Evolutionary conservation across 1,139 yeast genomes (phyloP), one percentile per base, ranked within the genome.

Genomic region (Lodderomyces theae): DNA sequence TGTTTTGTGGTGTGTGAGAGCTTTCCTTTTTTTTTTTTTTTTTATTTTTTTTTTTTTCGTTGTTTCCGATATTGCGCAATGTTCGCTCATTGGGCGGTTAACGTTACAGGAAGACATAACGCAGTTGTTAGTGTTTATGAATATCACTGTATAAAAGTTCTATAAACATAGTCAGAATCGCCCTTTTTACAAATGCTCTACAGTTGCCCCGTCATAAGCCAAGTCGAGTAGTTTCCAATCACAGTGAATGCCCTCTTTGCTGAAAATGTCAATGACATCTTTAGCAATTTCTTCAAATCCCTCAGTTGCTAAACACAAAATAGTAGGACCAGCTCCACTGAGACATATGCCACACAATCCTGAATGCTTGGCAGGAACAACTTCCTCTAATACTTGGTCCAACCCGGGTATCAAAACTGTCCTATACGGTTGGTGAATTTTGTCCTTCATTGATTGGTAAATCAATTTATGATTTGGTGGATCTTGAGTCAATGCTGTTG

Each of bases 291-390:
- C 73, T 9, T 89, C 96, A 56, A 80, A 92, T 56, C 86, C 84
- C 13, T 78, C 84, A 5, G 96, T 89, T 10, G 98, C 98, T 49
- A 92, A 74, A 41, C 96, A 95, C 52, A 92, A 71, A 43, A 92
- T 90, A 16, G 98, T 92, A 41, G 98, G 98, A 1, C 98, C 98
- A 5, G 98, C 98, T 40, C 98, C 98, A 15, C 96, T 86, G 42
- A 92, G 74, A 62, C 98, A 92, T 52, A 92, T 88, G 39, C 98
- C 98, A 50, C 94, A 74, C 36, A 90, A 74, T 2, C 97, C 97
- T 1, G 83, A 83, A 59, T 86, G 86, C 4, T 86, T 71, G 30
- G 77, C 73, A 26, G 97, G 97, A 1, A 94, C 87, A 41, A 90
- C 82, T 12, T 85, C 74, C n/a, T 79, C 69, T 52, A 92, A 74